phyloP scores from a whole-genome alignment of 169 alveolate genomes.

The Cryptosporidium parvum region DNA sequence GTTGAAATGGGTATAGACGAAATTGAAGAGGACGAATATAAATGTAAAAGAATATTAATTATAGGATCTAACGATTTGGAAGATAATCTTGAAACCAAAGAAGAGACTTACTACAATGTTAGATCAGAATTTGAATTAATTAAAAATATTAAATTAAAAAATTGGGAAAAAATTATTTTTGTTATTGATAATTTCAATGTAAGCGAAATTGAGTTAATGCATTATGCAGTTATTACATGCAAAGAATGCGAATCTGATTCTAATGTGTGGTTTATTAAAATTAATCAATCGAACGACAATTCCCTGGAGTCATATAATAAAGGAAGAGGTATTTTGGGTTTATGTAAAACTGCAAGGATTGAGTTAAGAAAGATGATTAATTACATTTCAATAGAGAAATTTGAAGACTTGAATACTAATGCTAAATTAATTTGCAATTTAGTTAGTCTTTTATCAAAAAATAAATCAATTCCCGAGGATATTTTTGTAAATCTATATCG shows the following conservation, averaged over 20 bases:
- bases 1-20: neutral
- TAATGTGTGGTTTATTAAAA: slow-evolving; percentile 36
- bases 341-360: slow-evolving; percentile 61
- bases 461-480: neutral
- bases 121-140: slow-evolving; percentile 26
- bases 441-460: neutral
- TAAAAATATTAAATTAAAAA: neutral
- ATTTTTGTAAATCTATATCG: neutral
- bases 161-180: slow-evolving; percentile 23
- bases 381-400: slow-evolving; percentile 13
- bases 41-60: neutral
- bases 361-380: slow-evolving; percentile 16
- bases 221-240: slow-evolving; percentile 1
- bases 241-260: slow-evolving; percentile 8
- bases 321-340: slow-evolving; percentile 53
- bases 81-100: neutral
- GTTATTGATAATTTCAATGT: slow-evolving; percentile 5
- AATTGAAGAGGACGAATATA: neutral
- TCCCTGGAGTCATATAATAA: neutral
- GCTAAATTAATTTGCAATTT: neutral
- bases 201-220: slow-evolving; percentile 33
- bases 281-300: neutral
- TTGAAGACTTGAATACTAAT: neutral
- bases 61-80: neutral
- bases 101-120: neutral